Conservation (phyloP, 768 basidiomycete species). For the Termitomyces sp. region DNA sequence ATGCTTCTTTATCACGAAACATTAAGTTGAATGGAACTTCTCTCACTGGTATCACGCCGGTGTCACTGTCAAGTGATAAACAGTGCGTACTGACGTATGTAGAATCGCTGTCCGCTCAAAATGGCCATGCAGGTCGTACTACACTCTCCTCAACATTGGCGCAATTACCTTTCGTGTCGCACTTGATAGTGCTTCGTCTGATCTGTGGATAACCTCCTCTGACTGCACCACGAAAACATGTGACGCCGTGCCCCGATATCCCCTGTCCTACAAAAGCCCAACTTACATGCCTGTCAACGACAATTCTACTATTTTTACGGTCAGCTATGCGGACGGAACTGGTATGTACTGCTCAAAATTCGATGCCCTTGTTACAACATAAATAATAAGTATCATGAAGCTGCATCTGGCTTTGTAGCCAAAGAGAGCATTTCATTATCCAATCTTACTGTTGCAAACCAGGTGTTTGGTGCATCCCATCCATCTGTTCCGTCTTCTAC, state of each 20-base stretch:
- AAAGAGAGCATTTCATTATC: slow-evolving; percentile 54
- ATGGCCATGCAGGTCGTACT: slow-evolving; percentile 53
- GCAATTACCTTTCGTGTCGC: slow-evolving; percentile 61
- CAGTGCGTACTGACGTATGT: slow-evolving; percentile 26
- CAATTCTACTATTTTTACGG: slow-evolving; percentile 55
- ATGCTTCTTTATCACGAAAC: slow-evolving; percentile 9
- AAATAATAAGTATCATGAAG: slow-evolving; percentile 26
- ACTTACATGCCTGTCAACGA: slow-evolving; percentile 56
- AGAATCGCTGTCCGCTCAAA: slow-evolving; percentile 4
- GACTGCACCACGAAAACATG: slow-evolving; percentile 53
- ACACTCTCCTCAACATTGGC: slow-evolving; percentile 52
- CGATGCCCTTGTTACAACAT: neutral
- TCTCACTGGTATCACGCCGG: slow-evolving; percentile 33
- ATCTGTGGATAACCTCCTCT: slow-evolving; percentile 68
- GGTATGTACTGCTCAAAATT: slow-evolving; percentile 31
- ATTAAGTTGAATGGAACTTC: slow-evolving; percentile 23
- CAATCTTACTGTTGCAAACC: slow-evolving; percentile 54
- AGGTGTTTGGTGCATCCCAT: slow-evolving; percentile 55
- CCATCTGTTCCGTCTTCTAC: neutral
- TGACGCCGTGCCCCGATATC: slow-evolving; percentile 59
- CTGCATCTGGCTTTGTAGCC: slow-evolving; percentile 64
- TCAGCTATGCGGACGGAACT: slow-evolving; percentile 64
- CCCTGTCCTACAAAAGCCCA: slow-evolving; percentile 58
- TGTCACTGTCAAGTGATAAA: slow-evolving; percentile 41
- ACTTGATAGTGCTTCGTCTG: slow-evolving; percentile 71